Evolutionary conservation across 208 protist genomes (phyloP).

Genomic region (Trypanosomatidae sp.): DNA sequence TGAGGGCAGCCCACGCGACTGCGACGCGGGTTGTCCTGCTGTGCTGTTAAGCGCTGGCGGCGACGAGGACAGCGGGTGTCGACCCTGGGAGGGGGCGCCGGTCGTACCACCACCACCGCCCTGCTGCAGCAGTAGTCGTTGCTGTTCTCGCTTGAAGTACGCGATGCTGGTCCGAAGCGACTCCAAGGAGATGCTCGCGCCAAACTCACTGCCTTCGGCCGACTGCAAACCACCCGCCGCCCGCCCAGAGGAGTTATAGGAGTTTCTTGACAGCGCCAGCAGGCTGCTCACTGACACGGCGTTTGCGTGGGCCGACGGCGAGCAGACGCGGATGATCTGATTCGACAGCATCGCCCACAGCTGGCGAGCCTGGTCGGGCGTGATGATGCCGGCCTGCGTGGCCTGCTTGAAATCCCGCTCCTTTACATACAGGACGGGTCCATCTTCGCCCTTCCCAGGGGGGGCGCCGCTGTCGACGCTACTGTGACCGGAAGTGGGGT

Average conservation of each 20-base stretch:
- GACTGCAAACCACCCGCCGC: conserved; percentile 1
- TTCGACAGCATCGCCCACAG: conserved; percentile 88
- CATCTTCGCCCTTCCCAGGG: not conserved
- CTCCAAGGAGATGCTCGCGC: conserved; percentile 63
- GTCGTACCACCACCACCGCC: not conserved
- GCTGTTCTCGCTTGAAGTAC: conserved; percentile 67
- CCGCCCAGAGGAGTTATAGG: conserved; percentile 9
- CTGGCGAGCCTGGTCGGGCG: conserved; percentile 77
- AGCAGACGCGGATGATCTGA: conserved; percentile 66
- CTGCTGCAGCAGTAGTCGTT: conserved; percentile 33
- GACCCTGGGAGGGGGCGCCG: not conserved
- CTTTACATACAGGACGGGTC: conserved; percentile 52
- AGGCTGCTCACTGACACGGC: conserved; percentile 39
- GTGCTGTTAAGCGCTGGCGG: not conserved
- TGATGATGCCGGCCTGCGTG: conserved; percentile 76
- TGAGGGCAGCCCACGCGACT: not conserved
- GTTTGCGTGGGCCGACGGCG: conserved; percentile 21
- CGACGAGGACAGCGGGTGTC: conserved; percentile 7
- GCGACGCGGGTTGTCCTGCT: not conserved
- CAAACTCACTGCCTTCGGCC: conserved; percentile 24
- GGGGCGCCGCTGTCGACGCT: not conserved
- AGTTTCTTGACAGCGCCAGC: conserved; percentile 37
- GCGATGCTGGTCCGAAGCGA: conserved; percentile 78
- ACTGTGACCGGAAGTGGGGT: not conserved
- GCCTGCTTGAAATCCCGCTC: conserved; percentile 79